Base-by-base conservation (phyloP, 1,284 basidiomycete genomes). In the Phellinidium pouzarii region DNA sequence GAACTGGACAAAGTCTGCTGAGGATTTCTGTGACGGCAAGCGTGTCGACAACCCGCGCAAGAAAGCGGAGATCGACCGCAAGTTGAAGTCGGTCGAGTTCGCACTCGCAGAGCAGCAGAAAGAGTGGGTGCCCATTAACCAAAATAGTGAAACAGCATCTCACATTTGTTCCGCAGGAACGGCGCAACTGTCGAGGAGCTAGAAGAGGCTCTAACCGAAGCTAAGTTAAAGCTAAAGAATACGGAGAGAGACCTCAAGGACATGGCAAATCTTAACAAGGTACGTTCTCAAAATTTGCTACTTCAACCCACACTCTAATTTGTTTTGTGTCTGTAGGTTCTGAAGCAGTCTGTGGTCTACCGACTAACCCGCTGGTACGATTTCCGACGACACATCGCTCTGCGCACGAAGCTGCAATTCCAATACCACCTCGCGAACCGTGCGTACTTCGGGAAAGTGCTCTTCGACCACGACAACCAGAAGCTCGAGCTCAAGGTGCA, bases 361-460 rank as follows among this genome's bases (percentile, higher is more conserved):
- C 89, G 94, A 22, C 67, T 86, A 53, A 64, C 72, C 9, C 81
- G 81, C 59, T 99, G 95, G 95, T 78, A 87, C 53, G 81, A 87
- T 49, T 94, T 96, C 73, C 82, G 94, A 48, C 76, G 80, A 7
- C 85, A 89, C 61, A 93, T 94, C 57, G 85, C 92, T 8, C 72
- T 91, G 22, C 84, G 92, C 4, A 93, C 91, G 67, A 91, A 89
- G 62, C 71, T 84, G 44, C 80, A 85, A 42, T 98, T 98, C 72
- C 77, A 82, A 19, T 81, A 78, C 62, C 84, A 95, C 66, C 81
- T 97, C 17, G 80, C 82, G 20, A 80, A 86, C 55, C 89, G 96
- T 59, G 90, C 89, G 9, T 93, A 91, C 69, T 87, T 80, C 57
- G 91, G 91, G 46, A 87, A 87, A 63, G 82, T 89, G 23, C 61